A percentile compares a stretch with the other conserved stretches of the same genome.
Conservation (phyloP, 345 rosid species). For the Eutrema yunnanense region DNA sequence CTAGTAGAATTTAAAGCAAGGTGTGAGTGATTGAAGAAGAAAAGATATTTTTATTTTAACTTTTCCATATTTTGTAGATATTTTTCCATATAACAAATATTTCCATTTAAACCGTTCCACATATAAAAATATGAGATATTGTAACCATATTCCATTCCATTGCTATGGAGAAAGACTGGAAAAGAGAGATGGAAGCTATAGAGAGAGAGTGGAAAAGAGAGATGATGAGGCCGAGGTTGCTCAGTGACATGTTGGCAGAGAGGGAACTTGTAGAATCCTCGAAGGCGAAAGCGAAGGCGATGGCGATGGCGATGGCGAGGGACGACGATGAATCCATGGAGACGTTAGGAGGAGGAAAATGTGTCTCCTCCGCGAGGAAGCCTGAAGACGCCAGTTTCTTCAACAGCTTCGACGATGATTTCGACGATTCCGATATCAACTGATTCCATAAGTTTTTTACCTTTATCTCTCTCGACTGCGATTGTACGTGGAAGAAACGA, state of each 20-base stretch:
- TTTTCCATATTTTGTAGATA: too few relatives aligned
- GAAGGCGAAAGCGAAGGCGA: slow-evolving; percentile 33
- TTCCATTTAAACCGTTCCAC: too few relatives aligned
- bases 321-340: slow-evolving; percentile 46
- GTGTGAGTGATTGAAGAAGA: too few relatives aligned
- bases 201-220: background rate
- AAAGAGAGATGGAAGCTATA: background rate
- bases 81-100: too few relatives aligned
- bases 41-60: too few relatives aligned
- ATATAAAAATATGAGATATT: too few relatives aligned
- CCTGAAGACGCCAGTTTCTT: slow-evolving; percentile 59
- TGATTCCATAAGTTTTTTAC: slow-evolving; percentile 12
- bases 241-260: slow-evolving; percentile 44
- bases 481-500: too few relatives aligned
- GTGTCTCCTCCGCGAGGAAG: slow-evolving; percentile 37
- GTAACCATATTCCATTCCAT: too few relatives aligned
- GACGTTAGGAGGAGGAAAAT: slow-evolving; percentile 38
- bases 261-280: slow-evolving; percentile 45
- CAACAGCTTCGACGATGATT: slow-evolving; percentile 74
- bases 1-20: too few relatives aligned
- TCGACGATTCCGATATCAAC: slow-evolving; percentile 73
- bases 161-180: too few relatives aligned
- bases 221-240: slow-evolving; percentile 43
- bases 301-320: slow-evolving; percentile 22
- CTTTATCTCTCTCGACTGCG: too few relatives aligned